These are phyloP conservation scores for Hydrangea macrophylla DNA, from an alignment of 148 eudicot species.

Conservation along the genomic window DNA sequence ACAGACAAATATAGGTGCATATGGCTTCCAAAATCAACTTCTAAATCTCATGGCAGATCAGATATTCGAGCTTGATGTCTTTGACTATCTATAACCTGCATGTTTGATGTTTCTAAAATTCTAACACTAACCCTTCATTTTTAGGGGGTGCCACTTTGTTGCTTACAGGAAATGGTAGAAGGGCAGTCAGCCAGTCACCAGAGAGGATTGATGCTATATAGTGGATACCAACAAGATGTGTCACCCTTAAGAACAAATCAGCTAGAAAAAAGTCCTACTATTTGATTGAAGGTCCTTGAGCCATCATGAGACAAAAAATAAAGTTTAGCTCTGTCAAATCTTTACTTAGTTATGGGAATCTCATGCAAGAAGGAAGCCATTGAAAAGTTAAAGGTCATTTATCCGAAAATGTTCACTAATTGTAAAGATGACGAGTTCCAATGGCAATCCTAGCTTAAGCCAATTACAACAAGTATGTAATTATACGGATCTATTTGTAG, in stretches of 20 bases:
- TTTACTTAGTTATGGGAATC: neutral
- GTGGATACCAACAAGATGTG: neutral
- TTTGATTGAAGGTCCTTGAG: neutral
- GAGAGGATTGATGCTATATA: neutral
- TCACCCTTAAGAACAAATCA: neutral
- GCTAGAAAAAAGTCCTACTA: neutral
- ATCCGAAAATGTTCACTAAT: neutral
- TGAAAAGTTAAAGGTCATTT: neutral
- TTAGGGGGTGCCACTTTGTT: neutral
- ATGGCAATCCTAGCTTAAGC: neutral
- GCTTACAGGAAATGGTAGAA: neutral
- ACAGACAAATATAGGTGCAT: neutral
- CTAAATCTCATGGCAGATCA: neutral
- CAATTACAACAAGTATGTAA: neutral
- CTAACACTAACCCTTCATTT: neutral
- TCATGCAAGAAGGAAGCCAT: neutral
- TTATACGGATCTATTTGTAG: neutral
- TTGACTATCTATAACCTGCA: neutral
- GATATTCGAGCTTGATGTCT: neutral
- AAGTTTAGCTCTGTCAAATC: neutral
- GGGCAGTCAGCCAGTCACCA: neutral
- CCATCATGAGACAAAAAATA: neutral
- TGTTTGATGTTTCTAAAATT: no score
- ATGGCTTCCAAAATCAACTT: neutral
- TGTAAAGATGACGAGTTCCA: neutral